These are phyloP conservation scores for Candida hispaniensis DNA, from an alignment of 805 yeast species.

Conservation along the genomic window DNA sequence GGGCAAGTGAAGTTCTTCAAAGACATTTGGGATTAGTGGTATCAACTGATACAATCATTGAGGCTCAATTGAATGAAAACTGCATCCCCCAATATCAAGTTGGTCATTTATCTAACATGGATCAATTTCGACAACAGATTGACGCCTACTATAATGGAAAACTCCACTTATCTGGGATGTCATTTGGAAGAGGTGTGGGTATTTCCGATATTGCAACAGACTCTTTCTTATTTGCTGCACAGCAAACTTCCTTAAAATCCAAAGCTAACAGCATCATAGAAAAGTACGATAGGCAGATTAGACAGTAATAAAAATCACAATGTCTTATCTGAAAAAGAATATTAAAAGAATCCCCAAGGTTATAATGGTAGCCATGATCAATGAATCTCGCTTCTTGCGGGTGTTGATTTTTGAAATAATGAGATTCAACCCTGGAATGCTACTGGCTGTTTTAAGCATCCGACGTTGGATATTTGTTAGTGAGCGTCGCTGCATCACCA, in stretches of 20 bases:
- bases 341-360: slow-evolving; percentile 61
- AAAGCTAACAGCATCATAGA: slow-evolving; percentile 25
- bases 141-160: slow-evolving; percentile 32
- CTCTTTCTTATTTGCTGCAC: slow-evolving; percentile 47
- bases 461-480: slow-evolving; percentile 55
- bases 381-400: slow-evolving; percentile 76
- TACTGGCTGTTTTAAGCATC: slow-evolving; percentile 48
- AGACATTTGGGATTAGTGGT: slow-evolving; percentile 32
- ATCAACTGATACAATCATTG: slow-evolving; percentile 26
- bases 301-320: slow-evolving; percentile 19
- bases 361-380: slow-evolving; percentile 68
- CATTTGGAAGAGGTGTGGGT: slow-evolving; percentile 71
- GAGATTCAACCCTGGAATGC: slow-evolving; percentile 74
- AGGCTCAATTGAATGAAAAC: slow-evolving; percentile 36
- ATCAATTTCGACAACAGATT: slow-evolving; percentile 30
- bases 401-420: slow-evolving; percentile 73
- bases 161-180: slow-evolving; percentile 65
- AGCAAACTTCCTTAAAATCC: slow-evolving; percentile 26
- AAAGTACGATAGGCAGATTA: slow-evolving; percentile 22
- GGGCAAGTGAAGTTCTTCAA: slow-evolving; percentile 33
- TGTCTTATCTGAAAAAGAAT: slow-evolving; percentile 38
- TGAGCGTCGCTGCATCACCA: slow-evolving; percentile 56
- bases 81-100: slow-evolving; percentile 75
- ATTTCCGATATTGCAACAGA: slow-evolving; percentile 77
- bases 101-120: slow-evolving; percentile 46